These are phyloP conservation scores for Plasmopara halstedii DNA, from an alignment of 352 stramenopile species.

Conservation along the genomic window DNA sequence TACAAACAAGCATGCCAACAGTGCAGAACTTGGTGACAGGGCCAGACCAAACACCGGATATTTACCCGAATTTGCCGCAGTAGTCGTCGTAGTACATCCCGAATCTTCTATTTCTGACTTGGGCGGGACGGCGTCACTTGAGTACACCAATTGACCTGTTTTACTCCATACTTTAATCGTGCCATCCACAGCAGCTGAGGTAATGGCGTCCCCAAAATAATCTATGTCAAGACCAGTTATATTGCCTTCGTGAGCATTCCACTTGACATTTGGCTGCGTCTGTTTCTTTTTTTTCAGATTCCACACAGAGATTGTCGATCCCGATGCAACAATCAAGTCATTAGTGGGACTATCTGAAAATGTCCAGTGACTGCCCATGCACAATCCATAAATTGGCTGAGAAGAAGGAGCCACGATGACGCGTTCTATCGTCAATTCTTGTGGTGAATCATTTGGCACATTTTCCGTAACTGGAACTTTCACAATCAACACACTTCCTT, in stretches of 20 bases:
- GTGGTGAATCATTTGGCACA: conserved; percentile 8
- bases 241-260: conserved; percentile 65
- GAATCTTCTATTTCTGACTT: conserved; percentile 2
- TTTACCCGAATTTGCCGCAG: conserved; percentile 16
- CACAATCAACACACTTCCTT: conserved; percentile 49
- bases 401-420: conserved; percentile 43
- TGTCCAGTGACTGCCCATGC: conserved; percentile 40
- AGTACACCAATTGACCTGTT: conserved; percentile 19
- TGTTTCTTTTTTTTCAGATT: conserved; percentile 48
- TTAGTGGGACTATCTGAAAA: conserved; percentile 44
- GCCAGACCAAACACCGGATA: conserved; percentile 68
- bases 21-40: conserved; percentile 61
- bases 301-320: conserved; percentile 67
- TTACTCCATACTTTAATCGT: conserved; percentile 60
- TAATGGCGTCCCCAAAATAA: conserved; percentile 58
- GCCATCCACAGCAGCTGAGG: conserved; percentile 55
- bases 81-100: background rate
- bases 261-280: conserved; percentile 22
- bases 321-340: conserved; percentile 51
- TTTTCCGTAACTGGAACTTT: conserved; percentile 25
- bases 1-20: conserved; percentile 61
- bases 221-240: conserved; percentile 51
- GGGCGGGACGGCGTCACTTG: conserved; percentile 6
- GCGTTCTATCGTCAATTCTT: conserved; percentile 29
- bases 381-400: conserved; percentile 56